phyloP scores from a whole-genome alignment of 2,329 filamentous ascomycete genomes.

The Aspergillus sp. region DNA sequence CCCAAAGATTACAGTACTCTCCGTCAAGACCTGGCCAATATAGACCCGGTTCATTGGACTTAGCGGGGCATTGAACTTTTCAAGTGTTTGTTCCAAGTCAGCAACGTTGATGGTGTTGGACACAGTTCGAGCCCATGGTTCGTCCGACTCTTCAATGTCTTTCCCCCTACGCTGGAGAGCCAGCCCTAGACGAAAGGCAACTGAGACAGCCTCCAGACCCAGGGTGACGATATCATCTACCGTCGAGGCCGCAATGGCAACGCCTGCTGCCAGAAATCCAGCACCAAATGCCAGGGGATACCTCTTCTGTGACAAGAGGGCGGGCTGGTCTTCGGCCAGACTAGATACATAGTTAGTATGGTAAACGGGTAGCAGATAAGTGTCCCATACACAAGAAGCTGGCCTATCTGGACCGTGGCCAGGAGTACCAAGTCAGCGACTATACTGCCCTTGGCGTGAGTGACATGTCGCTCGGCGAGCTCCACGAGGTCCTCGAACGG shows the following conservation, averaged over 20 bases:
- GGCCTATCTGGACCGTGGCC: neutral
- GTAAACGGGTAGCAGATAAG: neutral
- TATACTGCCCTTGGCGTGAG: neutral
- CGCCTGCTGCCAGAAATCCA: neutral
- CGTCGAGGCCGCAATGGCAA: neutral
- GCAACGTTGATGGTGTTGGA: neutral
- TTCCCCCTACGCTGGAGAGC: neutral
- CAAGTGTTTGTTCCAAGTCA: neutral
- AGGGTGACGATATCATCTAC: neutral
- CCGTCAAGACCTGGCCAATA: neutral
- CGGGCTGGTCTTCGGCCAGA: neutral
- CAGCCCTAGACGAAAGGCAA: neutral
- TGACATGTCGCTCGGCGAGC: neutral
- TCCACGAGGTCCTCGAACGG: neutral
- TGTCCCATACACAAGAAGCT: constrained; percentile 1
- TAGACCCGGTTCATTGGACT: neutral
- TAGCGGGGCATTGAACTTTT: neutral
- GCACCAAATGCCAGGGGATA: neutral
- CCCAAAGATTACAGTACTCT: neutral
- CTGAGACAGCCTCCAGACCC: neutral
- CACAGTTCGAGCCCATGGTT: neutral
- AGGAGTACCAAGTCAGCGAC: neutral
- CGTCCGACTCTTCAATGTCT: neutral
- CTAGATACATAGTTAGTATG: neutral
- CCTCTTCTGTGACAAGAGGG: neutral